Conservation (phyloP, 2,329 filamentous ascomycete species). For the Bretziella fagacearum region DNA sequence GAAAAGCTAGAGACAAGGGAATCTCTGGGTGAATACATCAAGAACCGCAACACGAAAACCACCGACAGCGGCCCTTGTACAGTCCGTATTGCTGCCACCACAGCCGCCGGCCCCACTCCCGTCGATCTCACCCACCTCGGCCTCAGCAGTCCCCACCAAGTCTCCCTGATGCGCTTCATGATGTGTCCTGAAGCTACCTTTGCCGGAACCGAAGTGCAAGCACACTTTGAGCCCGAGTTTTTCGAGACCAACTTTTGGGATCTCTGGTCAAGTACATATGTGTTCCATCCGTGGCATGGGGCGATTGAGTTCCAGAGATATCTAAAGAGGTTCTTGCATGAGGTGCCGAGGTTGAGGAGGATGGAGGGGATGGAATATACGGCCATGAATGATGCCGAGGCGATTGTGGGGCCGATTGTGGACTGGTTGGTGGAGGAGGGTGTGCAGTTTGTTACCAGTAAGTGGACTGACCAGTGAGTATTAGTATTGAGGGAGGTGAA, state of each 20-base stretch:
- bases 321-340: conserved; percentile 21
- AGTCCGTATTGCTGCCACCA: conserved; percentile 8
- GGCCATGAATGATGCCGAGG: conserved; percentile 21
- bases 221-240: conserved; percentile 18
- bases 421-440: conserved; percentile 20
- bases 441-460: conserved; percentile 18
- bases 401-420: conserved; percentile 21
- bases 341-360: conserved; percentile 21
- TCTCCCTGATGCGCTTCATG: conserved; percentile 20
- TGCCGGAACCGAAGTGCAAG: conserved; percentile 19
- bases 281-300: conserved; percentile 24
- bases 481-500: neutral
- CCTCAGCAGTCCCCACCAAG: conserved; percentile 11
- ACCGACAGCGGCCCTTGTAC: conserved; percentile 1
- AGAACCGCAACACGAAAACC: conserved; percentile 5
- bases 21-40: conserved; percentile 12
- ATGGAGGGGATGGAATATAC: conserved; percentile 22
- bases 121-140: conserved; percentile 11
- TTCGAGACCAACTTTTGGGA: conserved; percentile 24
- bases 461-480: neutral
- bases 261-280: conserved; percentile 23
- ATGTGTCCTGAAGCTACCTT: conserved; percentile 19
- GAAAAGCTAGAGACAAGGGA: neutral
- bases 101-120: conserved; percentile 4
- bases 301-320: conserved; percentile 23